Evolutionary conservation across 495 filamentous ascomycete species (phyloP).

Genomic region (Achaetomiella virescens): DNA sequence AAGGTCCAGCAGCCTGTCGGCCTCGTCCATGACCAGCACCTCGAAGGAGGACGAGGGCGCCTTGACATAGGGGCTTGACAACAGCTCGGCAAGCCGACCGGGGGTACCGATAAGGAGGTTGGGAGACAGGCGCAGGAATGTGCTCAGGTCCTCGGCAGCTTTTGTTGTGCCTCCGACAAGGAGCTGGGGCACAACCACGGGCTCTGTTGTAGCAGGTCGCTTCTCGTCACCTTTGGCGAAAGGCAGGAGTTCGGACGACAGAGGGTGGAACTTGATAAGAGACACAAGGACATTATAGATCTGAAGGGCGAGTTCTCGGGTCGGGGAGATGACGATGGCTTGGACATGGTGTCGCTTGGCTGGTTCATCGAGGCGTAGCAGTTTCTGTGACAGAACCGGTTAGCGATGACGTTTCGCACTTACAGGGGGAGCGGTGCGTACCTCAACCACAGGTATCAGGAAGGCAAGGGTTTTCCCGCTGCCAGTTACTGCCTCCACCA

Average conservation of each 20-base stretch:
- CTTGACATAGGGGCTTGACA: constrained; percentile 87
- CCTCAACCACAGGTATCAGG: constrained; percentile 78
- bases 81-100: constrained; percentile 78
- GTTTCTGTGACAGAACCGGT: constrained; percentile 34
- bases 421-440: neutral
- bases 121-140: constrained; percentile 70
- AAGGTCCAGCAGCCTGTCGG: constrained; percentile 86
- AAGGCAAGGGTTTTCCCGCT: constrained; percentile 93
- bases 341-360: constrained; percentile 84
- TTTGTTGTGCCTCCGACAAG: constrained; percentile 79
- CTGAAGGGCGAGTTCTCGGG: constrained; percentile 84
- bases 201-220: constrained; percentile 42
- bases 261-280: constrained; percentile 73
- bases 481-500: constrained; percentile 94
- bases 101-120: constrained; percentile 87
- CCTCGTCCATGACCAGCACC: constrained; percentile 87
- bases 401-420: neutral
- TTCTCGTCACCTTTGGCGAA: constrained; percentile 45
- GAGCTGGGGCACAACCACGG: constrained; percentile 74
- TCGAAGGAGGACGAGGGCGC: constrained; percentile 85
- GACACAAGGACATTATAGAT: constrained; percentile 77
- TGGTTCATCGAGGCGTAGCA: constrained; percentile 64
- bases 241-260: constrained; percentile 59
- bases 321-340: constrained; percentile 86
- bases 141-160: constrained; percentile 74